Percentiles rank a stretch among this genome's conserved stretches.
These are phyloP conservation scores for Syzygium jambos DNA, from an alignment of 345 rosid species.

Conservation along the genomic window DNA sequence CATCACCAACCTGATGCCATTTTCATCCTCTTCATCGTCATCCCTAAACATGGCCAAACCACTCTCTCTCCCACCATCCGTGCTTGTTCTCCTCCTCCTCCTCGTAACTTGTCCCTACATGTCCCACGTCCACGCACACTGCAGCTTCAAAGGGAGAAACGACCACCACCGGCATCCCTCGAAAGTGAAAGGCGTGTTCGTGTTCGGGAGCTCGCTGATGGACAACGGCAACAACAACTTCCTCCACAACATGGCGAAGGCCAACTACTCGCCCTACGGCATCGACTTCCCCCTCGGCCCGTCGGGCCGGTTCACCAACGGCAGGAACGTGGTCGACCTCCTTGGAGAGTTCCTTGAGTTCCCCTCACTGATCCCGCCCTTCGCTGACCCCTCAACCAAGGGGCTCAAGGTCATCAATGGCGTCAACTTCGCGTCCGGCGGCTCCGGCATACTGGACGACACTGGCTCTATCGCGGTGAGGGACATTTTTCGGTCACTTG, in stretches of 20 bases:
- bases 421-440: conserved; percentile 53
- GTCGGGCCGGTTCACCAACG: conserved; percentile 56
- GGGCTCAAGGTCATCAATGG: conserved; percentile 29
- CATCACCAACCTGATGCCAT: neutral
- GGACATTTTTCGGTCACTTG: neutral
- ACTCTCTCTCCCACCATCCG: neutral
- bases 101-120: neutral
- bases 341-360: conserved; percentile 25
- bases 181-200: conserved; percentile 41
- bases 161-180: neutral
- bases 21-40: neutral
- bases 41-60: neutral
- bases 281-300: conserved; percentile 46
- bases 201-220: conserved; percentile 59
- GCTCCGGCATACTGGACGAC: conserved; percentile 51
- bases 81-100: neutral
- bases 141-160: neutral
- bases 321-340: conserved; percentile 47
- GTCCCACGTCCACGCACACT: neutral
- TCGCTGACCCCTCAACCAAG: conserved; percentile 30
- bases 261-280: conserved; percentile 50
- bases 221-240: conserved; percentile 68
- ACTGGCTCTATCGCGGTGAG: conserved; percentile 41
- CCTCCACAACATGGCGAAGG: conserved; percentile 28
- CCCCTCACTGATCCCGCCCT: conserved; percentile 31